These are phyloP conservation scores for Pseudozyma flocculosa DNA, from an alignment of 1,284 basidiomycete species.

Conservation along the genomic window DNA sequence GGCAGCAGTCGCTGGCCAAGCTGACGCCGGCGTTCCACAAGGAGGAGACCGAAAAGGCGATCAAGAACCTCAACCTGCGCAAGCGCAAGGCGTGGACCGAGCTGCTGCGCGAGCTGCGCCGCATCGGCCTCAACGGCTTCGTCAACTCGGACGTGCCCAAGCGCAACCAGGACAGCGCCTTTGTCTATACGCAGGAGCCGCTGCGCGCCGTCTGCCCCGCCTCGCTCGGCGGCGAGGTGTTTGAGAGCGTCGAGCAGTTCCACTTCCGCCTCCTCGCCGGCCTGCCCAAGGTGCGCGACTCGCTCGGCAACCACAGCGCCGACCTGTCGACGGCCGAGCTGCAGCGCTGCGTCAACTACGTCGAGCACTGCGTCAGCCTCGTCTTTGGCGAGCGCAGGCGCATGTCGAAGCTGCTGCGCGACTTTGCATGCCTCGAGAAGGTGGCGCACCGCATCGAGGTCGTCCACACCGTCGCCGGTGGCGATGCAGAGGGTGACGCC, in stretches of 20 bases:
- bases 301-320: constrained; percentile 71
- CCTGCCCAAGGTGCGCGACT: constrained; percentile 70
- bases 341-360: constrained; percentile 73
- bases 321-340: constrained; percentile 85
- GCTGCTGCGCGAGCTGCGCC: constrained; percentile 83
- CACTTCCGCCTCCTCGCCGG: constrained; percentile 70
- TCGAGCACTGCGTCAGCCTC: constrained; percentile 68
- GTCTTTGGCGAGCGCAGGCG: constrained; percentile 36
- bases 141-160: constrained; percentile 67
- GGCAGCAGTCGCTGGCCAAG: constrained; percentile 65
- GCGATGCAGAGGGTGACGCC: too few relatives aligned
- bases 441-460: constrained; percentile 7
- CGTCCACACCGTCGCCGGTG: constrained; percentile 10
- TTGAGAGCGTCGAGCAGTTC: constrained; percentile 65
- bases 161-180: constrained; percentile 70
- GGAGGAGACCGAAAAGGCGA: constrained; percentile 65
- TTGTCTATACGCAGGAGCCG: constrained; percentile 64
- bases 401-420: constrained; percentile 16
- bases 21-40: constrained; percentile 46
- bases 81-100: constrained; percentile 92
- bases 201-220: constrained; percentile 11
- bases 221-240: constrained; percentile 57
- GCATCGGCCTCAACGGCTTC: constrained; percentile 67
- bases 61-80: constrained; percentile 73
- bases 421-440: constrained; percentile 14